A percentile compares a stretch with the other conserved stretches of the same genome.
These are phyloP conservation scores for Remersonia thermophila DNA, from an alignment of 2,329 filamentous ascomycete genomes.

Conservation along the genomic window DNA sequence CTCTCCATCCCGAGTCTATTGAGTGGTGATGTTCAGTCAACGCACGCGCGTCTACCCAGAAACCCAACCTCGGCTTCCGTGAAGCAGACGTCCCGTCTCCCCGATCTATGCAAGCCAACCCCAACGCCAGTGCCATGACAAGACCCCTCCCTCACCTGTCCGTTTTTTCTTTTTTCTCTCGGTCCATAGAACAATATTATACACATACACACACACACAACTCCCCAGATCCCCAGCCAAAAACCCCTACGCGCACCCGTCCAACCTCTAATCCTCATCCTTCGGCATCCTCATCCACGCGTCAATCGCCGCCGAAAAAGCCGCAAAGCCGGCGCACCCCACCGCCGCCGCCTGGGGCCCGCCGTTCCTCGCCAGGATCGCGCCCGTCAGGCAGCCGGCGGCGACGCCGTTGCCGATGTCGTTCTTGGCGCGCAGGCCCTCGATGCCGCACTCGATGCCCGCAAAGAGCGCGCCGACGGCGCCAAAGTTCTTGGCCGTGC, in stretches of 20 bases:
- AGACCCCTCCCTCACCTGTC: no score
- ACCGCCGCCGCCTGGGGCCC: conserved; percentile 80
- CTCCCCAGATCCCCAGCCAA: no score
- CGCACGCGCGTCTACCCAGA: no score
- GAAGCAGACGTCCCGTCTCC: not conserved
- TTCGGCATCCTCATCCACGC: conserved; percentile 73
- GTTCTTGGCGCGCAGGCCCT: conserved; percentile 86
- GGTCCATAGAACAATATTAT: conserved; percentile 8
- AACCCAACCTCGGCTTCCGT: not conserved
- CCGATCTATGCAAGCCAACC: conserved; percentile 5
- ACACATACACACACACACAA: not conserved
- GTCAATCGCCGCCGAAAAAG: conserved; percentile 86
- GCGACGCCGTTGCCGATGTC: conserved; percentile 78
- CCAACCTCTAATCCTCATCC: conserved; percentile 34
- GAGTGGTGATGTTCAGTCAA: conserved; percentile 8
- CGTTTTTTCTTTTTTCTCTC: no score
- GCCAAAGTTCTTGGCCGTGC: conserved; percentile 87
- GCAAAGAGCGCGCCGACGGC: conserved; percentile 83
- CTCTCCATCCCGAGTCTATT: conserved; percentile 1
- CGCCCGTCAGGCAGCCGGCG: conserved; percentile 84
- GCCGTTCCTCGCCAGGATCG: conserved; percentile 71
- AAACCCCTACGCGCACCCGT: no score
- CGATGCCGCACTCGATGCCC: conserved; percentile 91
- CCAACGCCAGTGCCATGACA: conserved; percentile 21
- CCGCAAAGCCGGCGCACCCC: conserved; percentile 87